A percentile compares a stretch with the other conserved stretches of the same genome.
phyloP scores from a whole-genome alignment of 2,329 filamentous ascomycete species.

The Blastomyces silverae region DNA sequence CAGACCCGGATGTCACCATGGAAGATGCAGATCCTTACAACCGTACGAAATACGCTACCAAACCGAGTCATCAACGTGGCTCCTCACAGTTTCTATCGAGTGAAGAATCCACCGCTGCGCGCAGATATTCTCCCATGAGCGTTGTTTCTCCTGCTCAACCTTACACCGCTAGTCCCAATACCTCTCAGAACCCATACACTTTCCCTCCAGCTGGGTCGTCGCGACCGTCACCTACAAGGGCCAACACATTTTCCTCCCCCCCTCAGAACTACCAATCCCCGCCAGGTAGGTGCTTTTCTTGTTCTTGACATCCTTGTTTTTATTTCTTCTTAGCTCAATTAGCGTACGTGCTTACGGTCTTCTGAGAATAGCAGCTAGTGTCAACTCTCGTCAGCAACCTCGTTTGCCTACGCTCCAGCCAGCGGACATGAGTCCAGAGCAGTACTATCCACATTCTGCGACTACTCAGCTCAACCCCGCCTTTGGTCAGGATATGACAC shows the following conservation, averaged over 20 bases:
- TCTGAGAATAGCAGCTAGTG: slow-evolving; percentile 18
- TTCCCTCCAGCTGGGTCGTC: slow-evolving; percentile 48
- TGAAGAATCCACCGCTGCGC: slow-evolving; percentile 73
- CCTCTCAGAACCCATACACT: slow-evolving; percentile 45
- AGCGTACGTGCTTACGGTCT: slow-evolving; percentile 1
- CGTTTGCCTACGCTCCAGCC: slow-evolving; percentile 69
- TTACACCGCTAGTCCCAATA: slow-evolving; percentile 60
- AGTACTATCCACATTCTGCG: slow-evolving; percentile 64
- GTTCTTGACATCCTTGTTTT: not conserved
- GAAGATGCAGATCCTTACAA: slow-evolving; percentile 83
- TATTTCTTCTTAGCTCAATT: not conserved
- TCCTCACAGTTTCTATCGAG: slow-evolving; percentile 66
- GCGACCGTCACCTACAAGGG: slow-evolving; percentile 73
- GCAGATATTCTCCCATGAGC: slow-evolving; percentile 96
- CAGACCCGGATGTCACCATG: slow-evolving; percentile 73
- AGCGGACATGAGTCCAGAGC: slow-evolving; percentile 60
- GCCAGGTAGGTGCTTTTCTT: slow-evolving; percentile 42
- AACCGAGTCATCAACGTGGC: slow-evolving; percentile 62
- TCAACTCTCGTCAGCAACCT: slow-evolving; percentile 45
- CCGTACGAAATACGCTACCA: slow-evolving; percentile 76
- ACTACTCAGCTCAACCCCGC: slow-evolving; percentile 65
- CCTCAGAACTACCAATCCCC: slow-evolving; percentile 55
- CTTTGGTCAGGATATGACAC: slow-evolving; percentile 49
- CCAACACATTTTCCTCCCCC: slow-evolving; percentile 51
- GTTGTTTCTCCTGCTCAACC: slow-evolving; percentile 71